Evolutionary conservation across 306 rosid genomes (phyloP).

Genomic region (Spatholobus suberectus): DNA sequence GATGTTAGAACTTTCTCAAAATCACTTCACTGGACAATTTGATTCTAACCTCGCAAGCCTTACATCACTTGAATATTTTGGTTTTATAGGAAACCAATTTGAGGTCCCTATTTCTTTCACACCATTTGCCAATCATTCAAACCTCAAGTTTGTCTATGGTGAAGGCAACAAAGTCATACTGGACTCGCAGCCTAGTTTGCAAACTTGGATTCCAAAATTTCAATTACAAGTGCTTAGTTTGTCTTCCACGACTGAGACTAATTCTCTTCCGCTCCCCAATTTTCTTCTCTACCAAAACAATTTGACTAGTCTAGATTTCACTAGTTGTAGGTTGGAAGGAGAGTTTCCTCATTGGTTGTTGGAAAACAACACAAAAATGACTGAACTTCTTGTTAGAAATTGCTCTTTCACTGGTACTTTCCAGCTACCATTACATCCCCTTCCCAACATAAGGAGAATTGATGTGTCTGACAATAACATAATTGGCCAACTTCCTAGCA

Average conservation of each 20-base stretch:
- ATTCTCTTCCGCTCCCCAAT: not conserved
- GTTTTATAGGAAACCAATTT: not conserved
- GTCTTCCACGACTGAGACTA: not conserved
- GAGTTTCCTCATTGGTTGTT: slow-evolving; percentile 27
- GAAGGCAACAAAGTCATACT: not conserved
- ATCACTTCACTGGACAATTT: not conserved
- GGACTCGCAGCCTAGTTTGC: not conserved
- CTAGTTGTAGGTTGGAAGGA: not conserved
- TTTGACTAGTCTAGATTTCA: not conserved
- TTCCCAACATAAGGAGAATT: not conserved
- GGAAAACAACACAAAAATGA: slow-evolving; percentile 10
- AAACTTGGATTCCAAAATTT: slow-evolving; percentile 6
- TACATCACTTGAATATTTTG: slow-evolving; percentile 23
- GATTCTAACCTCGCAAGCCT: slow-evolving; percentile 2
- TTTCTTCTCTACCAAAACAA: slow-evolving; percentile 23
- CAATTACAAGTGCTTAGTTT: slow-evolving; percentile 1
- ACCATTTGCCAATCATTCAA: slow-evolving; percentile 14
- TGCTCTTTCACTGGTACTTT: not conserved
- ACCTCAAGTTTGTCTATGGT: not conserved
- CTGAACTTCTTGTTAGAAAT: not conserved
- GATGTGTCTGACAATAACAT: slow-evolving; percentile 22
- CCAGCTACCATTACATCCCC: not conserved
- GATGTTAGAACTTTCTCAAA: not conserved
- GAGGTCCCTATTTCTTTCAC: slow-evolving; percentile 12
- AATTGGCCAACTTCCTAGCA: not conserved